Base-by-base conservation (phyloP, 2,329 filamentous ascomycete species). In the Aspergillus amoenus region DNA sequence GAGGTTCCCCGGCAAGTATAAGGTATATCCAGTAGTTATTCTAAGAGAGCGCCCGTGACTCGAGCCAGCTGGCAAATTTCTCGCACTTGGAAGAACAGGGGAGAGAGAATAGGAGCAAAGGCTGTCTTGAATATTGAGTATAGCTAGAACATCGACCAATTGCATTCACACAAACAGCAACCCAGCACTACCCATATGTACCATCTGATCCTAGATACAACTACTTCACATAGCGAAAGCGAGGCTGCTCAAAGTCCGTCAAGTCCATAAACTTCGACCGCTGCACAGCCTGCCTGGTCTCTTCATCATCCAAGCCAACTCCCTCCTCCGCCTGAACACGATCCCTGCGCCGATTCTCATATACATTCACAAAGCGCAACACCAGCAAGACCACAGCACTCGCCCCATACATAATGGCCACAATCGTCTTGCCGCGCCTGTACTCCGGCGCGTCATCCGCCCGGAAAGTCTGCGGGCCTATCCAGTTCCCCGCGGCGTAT, bases 381-480 rank as follows among this genome's bases (percentile, higher is more conserved):
- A 30, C 22, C 24, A 50, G 3, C 13, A 70, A 50, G 67, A 65
- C 13, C 22, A 45, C 32, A 61, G 59, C 52, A 73, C 59, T 6
- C 61, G 22, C 2, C 67, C 32, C 4, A 66, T 56, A 62, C 2
- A 72, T 49, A 30, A 74, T 72, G 2, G 64, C 65, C 9, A 71
- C 47, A 1, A 40, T 13, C 1, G 32, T 41, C 18, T 50, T 41
- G 12, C 61, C 7, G 64, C 58, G 24, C 69, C 59, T 68, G 49
- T 78, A 78, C 15, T 74, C 68, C 2, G 78, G 77, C 17, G 76
- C 76, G 55, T 79, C 70, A 39, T 72, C 64, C 1, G 68, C 70
- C 50, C 74, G 73, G 63, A 80, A 80, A 1, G 76, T 78, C 58
- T 78, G 70, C 17, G 78, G 76, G 1, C 75, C 77, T 5, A 79